Evolutionary conservation across 306 rosid species (phyloP).

Genomic region (Quillaja saponaria): DNA sequence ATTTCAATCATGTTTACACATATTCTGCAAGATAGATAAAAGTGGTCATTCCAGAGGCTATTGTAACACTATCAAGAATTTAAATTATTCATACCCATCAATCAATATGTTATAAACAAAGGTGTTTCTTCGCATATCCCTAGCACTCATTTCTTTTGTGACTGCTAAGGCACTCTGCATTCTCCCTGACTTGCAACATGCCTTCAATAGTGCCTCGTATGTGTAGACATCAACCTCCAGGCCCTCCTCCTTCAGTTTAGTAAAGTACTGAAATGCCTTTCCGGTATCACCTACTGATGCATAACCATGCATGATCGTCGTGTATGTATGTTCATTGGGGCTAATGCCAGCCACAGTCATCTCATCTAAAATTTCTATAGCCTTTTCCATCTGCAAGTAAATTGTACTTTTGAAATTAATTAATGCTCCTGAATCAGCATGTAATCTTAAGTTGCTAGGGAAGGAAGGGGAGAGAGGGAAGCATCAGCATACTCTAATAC

Average conservation of each 20-base stretch:
- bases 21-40: no score
- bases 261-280: constrained; percentile 82
- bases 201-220: constrained; percentile 91
- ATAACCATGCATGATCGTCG: constrained; percentile 90
- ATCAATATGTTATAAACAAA: constrained; percentile 88
- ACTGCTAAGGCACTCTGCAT: constrained; percentile 98
- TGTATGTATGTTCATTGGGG: constrained; percentile 89
- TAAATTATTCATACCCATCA: constrained; percentile 71
- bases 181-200: constrained; percentile 96
- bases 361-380: constrained; percentile 78
- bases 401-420: no score
- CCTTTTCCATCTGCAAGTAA: constrained; percentile 79
- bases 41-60: constrained; percentile 5
- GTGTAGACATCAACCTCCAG: constrained; percentile 78
- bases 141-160: constrained; percentile 86
- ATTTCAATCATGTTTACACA: no score
- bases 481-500: no score
- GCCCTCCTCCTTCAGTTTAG: constrained; percentile 74
- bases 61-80: constrained; percentile 18
- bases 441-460: no score
- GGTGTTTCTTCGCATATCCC: constrained; percentile 79
- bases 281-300: constrained; percentile 94
- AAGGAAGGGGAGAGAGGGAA: no score
- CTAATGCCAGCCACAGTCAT: constrained; percentile 75
- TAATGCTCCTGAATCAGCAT: no score